These are phyloP conservation scores for Monosporascus sp. DNA, from an alignment of 2,329 filamentous ascomycete species.

Conservation along the genomic window DNA sequence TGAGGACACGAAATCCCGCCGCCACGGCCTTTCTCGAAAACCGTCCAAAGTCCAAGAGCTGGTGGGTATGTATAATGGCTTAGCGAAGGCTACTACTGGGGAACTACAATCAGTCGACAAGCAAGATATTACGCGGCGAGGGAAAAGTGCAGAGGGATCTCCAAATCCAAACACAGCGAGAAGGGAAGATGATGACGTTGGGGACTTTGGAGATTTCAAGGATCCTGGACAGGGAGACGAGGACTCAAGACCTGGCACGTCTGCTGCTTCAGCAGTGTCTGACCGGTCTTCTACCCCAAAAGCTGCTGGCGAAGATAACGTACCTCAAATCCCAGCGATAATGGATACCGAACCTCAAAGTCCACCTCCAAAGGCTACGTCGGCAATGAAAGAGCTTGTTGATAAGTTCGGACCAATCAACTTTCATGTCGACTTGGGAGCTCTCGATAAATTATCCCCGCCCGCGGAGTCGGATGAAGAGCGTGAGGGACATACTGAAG, in stretches of 20 bases:
- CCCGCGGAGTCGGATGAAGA: conserved; percentile 8
- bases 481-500: conserved; percentile 15
- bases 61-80: conserved; percentile 45
- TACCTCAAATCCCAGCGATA: background rate
- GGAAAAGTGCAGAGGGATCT: conserved; percentile 5
- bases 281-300: conserved; percentile 15
- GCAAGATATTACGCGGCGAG: conserved; percentile 3
- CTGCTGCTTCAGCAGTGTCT: background rate
- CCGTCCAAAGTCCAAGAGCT: conserved; percentile 44
- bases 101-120: conserved; percentile 16
- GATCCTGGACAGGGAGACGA: conserved; percentile 12
- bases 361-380: background rate
- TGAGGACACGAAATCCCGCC: conserved; percentile 28
- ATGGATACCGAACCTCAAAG: background rate
- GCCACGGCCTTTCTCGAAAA: conserved; percentile 21
- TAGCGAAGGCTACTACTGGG: conserved; percentile 26
- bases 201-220: conserved; percentile 25
- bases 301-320: conserved; percentile 3
- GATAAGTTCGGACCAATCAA: conserved; percentile 23
- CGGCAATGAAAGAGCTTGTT: conserved; percentile 14
- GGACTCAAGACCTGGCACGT: background rate
- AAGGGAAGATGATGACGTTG: conserved; percentile 4
- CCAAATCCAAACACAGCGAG: background rate
- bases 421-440: conserved; percentile 16
- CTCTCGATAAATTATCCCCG: conserved; percentile 28